phyloP scores from a whole-genome alignment of 1,284 basidiomycete species.

The Ganoderma meredithae region DNA sequence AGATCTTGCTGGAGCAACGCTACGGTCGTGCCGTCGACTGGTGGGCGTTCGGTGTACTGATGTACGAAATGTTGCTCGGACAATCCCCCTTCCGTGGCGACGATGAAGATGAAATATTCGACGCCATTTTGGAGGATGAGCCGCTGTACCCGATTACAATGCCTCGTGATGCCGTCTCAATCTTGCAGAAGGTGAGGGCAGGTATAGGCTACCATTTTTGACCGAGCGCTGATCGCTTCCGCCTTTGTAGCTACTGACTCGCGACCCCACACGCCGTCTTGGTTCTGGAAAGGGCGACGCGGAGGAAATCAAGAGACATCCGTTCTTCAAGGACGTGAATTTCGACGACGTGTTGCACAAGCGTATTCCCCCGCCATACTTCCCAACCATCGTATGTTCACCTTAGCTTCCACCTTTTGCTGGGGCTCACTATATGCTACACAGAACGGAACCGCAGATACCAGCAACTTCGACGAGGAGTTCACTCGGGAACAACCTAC shows the following conservation, averaged over 20 bases:
- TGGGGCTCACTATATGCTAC: constrained; percentile 23
- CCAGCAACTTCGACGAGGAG: constrained; percentile 95
- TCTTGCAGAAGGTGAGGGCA: constrained; percentile 83
- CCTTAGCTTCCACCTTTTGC: constrained; percentile 9
- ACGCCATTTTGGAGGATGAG: constrained; percentile 98
- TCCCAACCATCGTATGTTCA: constrained; percentile 88
- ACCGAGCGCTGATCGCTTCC: constrained; percentile 1
- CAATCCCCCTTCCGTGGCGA: constrained; percentile 99
- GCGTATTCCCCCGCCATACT: constrained; percentile 96
- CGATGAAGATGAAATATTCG: constrained; percentile 99
- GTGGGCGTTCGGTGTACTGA: constrained; percentile 99
- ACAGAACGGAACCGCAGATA: constrained; percentile 82
- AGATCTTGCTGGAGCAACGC: constrained; percentile 98
- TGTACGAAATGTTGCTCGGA: constrained; percentile 98
- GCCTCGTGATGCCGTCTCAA: constrained; percentile 96
- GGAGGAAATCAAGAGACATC: constrained; percentile 96
- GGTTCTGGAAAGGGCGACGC: constrained; percentile 95
- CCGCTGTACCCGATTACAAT: constrained; percentile 99
- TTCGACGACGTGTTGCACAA: constrained; percentile 97
- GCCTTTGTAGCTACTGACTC: constrained; percentile 81
- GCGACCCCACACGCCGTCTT: constrained; percentile 93
- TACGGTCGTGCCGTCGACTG: constrained; percentile 99
- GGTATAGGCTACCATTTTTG: not conserved
- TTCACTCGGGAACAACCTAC: constrained; percentile 98
- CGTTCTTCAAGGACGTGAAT: constrained; percentile 98